phyloP scores from a whole-genome alignment of 305 asterid genomes.

The Solanum hybrid region DNA sequence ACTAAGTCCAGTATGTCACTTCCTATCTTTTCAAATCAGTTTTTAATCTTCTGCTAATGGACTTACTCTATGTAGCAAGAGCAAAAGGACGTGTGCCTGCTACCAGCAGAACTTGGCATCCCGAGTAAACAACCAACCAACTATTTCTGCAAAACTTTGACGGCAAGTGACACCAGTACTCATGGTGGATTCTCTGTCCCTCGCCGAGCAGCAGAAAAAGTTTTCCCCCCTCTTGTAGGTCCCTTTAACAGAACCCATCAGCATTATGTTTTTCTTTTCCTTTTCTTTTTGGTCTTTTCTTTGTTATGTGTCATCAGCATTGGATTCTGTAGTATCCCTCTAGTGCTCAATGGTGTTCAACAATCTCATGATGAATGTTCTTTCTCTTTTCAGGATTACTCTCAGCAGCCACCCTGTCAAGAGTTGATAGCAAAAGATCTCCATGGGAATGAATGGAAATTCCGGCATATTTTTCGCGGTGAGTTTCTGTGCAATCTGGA shows the following conservation, averaged over 20 bases:
- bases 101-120: constrained; percentile 79
- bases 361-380: not conserved
- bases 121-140: constrained; percentile 92
- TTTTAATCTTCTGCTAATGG: constrained; percentile 8
- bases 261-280: not conserved
- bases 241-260: not conserved
- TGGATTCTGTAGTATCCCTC: not conserved
- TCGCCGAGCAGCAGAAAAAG: constrained; percentile 98
- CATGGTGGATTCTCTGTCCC: constrained; percentile 99
- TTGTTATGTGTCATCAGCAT: not conserved
- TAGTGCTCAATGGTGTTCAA: not conserved
- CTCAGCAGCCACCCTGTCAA: constrained; percentile 88
- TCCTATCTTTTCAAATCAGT: not conserved
- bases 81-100: constrained; percentile 81
- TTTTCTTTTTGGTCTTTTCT: not conserved
- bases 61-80: constrained; percentile 51
- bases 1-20: constrained; percentile 55
- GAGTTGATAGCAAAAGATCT: constrained; percentile 93
- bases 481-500: constrained; percentile 15
- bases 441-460: constrained; percentile 97
- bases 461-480: constrained; percentile 93
- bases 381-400: constrained; percentile 52
- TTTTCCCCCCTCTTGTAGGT: constrained; percentile 92
- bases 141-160: constrained; percentile 86
- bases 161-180: constrained; percentile 91